Base-by-base conservation (phyloP, 176 grass and related monocot species). In the Raddia distichophylla region DNA sequence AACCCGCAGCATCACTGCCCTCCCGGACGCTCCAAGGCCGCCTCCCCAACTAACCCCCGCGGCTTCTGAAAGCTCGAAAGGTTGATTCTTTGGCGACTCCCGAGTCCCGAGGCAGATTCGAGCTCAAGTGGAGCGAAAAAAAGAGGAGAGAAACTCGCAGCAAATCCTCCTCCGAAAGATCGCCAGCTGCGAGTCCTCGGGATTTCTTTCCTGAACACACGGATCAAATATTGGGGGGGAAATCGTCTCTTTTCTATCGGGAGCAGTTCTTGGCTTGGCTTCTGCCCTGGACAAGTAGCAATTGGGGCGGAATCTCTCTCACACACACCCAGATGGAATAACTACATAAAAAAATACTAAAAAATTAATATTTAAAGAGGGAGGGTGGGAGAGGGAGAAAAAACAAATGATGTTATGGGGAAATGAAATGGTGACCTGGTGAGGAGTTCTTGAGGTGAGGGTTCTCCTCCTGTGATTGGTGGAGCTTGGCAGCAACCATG, bases 221-320 rank as follows among this genome's bases (percentile, higher is more conserved):
- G 3, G 67, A 43, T 74, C 42, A 63, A 82, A 85, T 64, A 55
- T 50, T 79, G 79, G 62, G 60, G 46, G 46, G 19, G 37, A 73
- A 54, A 46, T 51, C 43, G 19, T 78, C 59, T 40, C 75, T 86
- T 13, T 54, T 8, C 74, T 60, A 60, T 68, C 37, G 83, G 67
- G 74, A 86, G 71, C 67, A 74, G 83, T 86, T 83, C 73, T 66
- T 78, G 73, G 64, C 73, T 66, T 78, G 73, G 64, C 66, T 75
- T 78, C 48, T 43, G 33, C 71, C 71, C 49, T 10, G 50, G 60
- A 61, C 64, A 27, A 58, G 34, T 59, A 86, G 52, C 74, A 86
- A 71, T 81, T 52, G 73, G 51, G 53, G 79, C 60, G 79, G 88
- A 86, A 86, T 90, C 79, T 90, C 9, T 79, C 84, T 22, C 68